Evolutionary conservation across 768 basidiomycete species (phyloP), one percentile per base, ranked within the genome.

Genomic region (Suillus cothurnatus): DNA sequence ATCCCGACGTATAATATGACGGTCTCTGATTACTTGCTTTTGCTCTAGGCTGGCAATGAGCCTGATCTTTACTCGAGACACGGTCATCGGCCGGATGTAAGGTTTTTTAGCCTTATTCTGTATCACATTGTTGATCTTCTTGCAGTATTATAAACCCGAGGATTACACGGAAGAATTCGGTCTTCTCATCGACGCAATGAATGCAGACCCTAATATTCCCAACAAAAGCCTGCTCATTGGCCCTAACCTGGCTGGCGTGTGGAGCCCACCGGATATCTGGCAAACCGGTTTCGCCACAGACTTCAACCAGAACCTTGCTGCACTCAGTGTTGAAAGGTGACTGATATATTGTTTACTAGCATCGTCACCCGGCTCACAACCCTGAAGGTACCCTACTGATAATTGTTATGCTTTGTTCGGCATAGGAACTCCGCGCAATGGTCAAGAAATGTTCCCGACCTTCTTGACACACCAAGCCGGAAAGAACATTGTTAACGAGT

Each of bases 61-160:
- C 92, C 91, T 19, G 92, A 94, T 79, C 83, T 92, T 67, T 94
- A 89, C 68, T 76, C 81, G 12, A 79, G 77, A 41, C 80, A 81
- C 66, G 73, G 76, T 15, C 79, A 79, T 53, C 75, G 81, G 23
- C 63, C 71, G 0, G 64, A 61, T 1, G 70, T 71, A 45, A 14
- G 63, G 53, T 28, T 26, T n/a, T 32, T 6, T 28, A 15, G 17
- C 4, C 23, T n/a, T 9, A 12, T 15, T 26, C n/a, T 34, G 26
- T 15, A 11, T 28, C 19, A 19, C 21, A 8, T n/a, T 28, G n/a
- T 49, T 60, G 9, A 73, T 12, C 26, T 21, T 5, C 9, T 8
- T 81, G 45, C n/a, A 71, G 70, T n/a, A 66, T 3, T 74, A 66
- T 56, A 62, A 66, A 4, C 80, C 79, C 2, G 58, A 66, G 21